Evolutionary conservation across 1,139 yeast species (phyloP).

Genomic region (Pichia sp.): DNA sequence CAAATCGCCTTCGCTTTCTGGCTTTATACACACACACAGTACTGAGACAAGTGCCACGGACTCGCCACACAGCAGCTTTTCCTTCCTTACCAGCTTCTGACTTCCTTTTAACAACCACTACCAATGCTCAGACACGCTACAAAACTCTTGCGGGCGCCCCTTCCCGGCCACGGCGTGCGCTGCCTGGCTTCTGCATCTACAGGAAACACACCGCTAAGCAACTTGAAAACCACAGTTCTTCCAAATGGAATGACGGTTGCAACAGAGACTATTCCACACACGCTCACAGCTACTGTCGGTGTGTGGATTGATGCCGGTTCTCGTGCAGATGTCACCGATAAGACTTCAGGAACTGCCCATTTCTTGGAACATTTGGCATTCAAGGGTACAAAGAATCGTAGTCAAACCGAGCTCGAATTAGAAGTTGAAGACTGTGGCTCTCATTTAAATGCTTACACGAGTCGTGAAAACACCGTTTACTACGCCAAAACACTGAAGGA

Average conservation of each 20-base stretch:
- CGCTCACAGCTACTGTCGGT: conserved; percentile 94
- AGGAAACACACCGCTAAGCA: no score
- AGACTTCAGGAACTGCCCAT: conserved; percentile 92
- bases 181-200: no score
- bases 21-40: no score
- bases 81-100: no score
- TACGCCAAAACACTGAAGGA: conserved; percentile 81
- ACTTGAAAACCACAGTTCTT: conserved; percentile 57
- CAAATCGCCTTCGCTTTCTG: no score
- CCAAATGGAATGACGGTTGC: conserved; percentile 92
- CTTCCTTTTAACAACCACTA: no score
- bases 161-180: no score
- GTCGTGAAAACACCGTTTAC: conserved; percentile 95
- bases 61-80: no score
- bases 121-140: no score
- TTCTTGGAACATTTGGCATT: conserved; percentile 93
- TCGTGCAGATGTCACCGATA: conserved; percentile 78
- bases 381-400: conserved; percentile 80
- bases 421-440: conserved; percentile 97
- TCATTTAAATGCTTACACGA: conserved; percentile 94
- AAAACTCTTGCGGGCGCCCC: no score
- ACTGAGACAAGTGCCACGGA: no score
- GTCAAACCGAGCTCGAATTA: conserved; percentile 80
- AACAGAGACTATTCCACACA: conserved; percentile 78
- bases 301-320: conserved; percentile 98